Evolutionary conservation across 2,329 filamentous ascomycete genomes (phyloP).

Genomic region (Lecanosticta acicola): DNA sequence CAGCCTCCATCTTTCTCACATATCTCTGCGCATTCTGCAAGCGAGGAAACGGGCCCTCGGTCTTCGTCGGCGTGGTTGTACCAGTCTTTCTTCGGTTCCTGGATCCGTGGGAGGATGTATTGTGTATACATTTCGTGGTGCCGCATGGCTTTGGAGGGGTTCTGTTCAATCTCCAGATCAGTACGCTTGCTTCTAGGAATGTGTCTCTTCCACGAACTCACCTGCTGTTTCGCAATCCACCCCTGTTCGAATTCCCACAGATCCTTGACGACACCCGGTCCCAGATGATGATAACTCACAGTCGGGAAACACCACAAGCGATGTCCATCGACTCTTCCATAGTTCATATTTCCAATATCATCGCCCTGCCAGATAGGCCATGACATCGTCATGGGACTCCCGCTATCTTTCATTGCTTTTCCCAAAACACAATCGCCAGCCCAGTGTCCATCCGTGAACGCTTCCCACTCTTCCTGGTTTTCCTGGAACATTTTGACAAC

Average conservation of each 20-base stretch:
- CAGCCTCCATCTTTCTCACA: conserved; percentile 17
- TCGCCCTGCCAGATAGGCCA: conserved; percentile 28
- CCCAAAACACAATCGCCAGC: conserved; percentile 29
- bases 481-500: conserved; percentile 35
- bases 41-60: conserved; percentile 5
- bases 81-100: conserved; percentile 17
- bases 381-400: conserved; percentile 18
- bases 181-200: conserved; percentile 3
- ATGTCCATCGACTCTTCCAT: conserved; percentile 17
- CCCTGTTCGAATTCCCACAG: conserved; percentile 24
- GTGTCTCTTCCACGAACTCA: conserved; percentile 14
- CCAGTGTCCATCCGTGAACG: conserved; percentile 24
- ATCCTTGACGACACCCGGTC: conserved; percentile 17
- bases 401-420: conserved; percentile 23
- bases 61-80: conserved; percentile 23
- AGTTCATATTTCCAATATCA: conserved; percentile 22
- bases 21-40: conserved; percentile 19
- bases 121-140: conserved; percentile 22
- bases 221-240: conserved; percentile 17
- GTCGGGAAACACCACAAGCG: conserved; percentile 26
- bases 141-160: conserved; percentile 10
- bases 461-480: conserved; percentile 32
- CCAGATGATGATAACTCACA: conserved; percentile 24
- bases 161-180: conserved; percentile 1
- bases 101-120: conserved; percentile 22